Percentiles rank a stretch among this genome's conserved stretches.
Conservation (phyloP, 139 green algal genomes). For the Closterium sp. region DNA sequence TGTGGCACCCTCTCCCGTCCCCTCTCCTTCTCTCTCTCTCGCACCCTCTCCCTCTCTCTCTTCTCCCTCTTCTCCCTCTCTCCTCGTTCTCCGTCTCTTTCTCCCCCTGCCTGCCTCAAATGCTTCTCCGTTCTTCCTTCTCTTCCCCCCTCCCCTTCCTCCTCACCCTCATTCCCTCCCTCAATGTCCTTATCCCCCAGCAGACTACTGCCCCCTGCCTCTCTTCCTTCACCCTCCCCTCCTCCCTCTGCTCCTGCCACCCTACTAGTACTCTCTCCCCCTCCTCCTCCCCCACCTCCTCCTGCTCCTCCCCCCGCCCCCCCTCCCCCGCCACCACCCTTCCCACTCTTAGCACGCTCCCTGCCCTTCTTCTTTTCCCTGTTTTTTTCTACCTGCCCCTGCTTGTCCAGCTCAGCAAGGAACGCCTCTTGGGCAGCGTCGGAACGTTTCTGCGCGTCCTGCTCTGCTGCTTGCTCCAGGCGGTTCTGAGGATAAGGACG, state of each 20-base stretch:
- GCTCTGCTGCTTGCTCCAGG: slow-evolving; percentile 15
- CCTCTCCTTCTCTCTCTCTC: not conserved
- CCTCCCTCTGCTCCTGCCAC: not conserved
- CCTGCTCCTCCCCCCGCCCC: not conserved
- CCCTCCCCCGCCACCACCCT: not conserved
- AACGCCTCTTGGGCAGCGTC: slow-evolving; percentile 25
- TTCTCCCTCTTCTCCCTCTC: not conserved
- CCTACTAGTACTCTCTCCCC: not conserved
- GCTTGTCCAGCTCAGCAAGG: slow-evolving; percentile 28
- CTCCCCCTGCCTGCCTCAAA: not conserved
- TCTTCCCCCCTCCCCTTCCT: not conserved
- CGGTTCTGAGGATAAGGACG: slow-evolving; percentile 7
- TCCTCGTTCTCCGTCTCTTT: not conserved
- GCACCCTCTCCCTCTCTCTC: not conserved
- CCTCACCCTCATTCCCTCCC: not conserved
- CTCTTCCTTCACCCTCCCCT: slow-evolving; percentile 15
- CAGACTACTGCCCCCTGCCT: not conserved
- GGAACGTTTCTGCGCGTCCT: slow-evolving; percentile 13
- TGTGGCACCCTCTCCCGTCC: not conserved
- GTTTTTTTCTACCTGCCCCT: not conserved
- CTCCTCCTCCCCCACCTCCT: not conserved
- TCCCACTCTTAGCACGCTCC: not conserved
- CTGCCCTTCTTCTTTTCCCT: not conserved
- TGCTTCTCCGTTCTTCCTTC: not conserved
- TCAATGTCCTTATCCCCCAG: not conserved